A percentile compares a stretch with the other conserved stretches of the same genome.
These are phyloP conservation scores for Paecilomyces fulvus DNA, from an alignment of 2,329 filamentous ascomycete species.

Conservation along the genomic window DNA sequence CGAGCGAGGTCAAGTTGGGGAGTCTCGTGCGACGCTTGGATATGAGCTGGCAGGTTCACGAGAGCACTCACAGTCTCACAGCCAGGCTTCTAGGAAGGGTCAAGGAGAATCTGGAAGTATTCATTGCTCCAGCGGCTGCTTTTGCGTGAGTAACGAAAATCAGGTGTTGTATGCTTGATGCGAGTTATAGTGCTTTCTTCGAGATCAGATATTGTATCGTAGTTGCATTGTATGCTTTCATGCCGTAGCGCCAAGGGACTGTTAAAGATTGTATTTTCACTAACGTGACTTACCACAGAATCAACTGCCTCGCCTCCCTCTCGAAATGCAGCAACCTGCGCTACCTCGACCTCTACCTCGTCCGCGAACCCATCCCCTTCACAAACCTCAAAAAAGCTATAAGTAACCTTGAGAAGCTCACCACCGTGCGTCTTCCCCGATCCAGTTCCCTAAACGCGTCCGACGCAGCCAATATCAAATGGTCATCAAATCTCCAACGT, in stretches of 20 bases:
- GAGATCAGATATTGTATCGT: neutral
- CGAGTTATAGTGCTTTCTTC: neutral
- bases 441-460: slow-evolving; percentile 13
- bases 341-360: slow-evolving; percentile 45
- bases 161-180: neutral
- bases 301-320: slow-evolving; percentile 49
- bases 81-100: slow-evolving; percentile 48
- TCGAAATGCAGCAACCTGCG: slow-evolving; percentile 46
- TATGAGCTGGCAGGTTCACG: slow-evolving; percentile 49
- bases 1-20: slow-evolving; percentile 38
- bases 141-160: slow-evolving; percentile 42
- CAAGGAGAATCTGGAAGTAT: slow-evolving; percentile 44
- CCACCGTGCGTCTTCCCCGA: slow-evolving; percentile 37
- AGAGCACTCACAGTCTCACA: slow-evolving; percentile 50
- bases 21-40: slow-evolving; percentile 46
- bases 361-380: slow-evolving; percentile 44
- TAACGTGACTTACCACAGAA: slow-evolving; percentile 13
- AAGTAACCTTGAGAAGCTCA: slow-evolving; percentile 37
- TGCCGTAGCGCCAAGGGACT: neutral
- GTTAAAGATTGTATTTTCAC: neutral
- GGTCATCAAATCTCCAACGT: slow-evolving; percentile 18
- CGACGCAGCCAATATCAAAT: slow-evolving; percentile 8
- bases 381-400: slow-evolving; percentile 43
- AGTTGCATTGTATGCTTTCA: neutral
- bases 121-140: slow-evolving; percentile 49